Base-by-base conservation (phyloP, 208 protist genomes). In the Crithidia sp. region DNA sequence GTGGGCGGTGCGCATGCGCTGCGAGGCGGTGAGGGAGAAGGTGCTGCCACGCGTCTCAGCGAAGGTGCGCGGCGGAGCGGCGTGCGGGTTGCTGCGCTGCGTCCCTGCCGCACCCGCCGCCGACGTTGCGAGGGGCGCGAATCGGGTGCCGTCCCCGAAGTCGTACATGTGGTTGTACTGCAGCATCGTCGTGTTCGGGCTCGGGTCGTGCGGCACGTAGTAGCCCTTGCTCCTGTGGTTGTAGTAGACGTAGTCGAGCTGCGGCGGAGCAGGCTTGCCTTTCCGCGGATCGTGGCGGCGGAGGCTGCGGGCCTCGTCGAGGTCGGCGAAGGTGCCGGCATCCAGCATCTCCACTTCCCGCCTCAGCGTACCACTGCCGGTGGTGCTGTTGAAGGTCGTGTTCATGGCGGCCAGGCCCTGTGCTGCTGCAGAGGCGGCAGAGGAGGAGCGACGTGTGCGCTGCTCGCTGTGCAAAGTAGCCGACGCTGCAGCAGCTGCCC, bases 111-210 rank as follows among this genome's bases (percentile, higher is more conserved):
- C n/a, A 54, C 44, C 10, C 5, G 4, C 7, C 57, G 44, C 40
- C 13, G 70, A 60, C 41, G 64, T 66, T 2, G 54, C 7, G 10
- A 50, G 44, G n/a, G 75, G 60, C 54, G 69, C 52, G 69, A 95
- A 91, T 47, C 91, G 88, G 13, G 91, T 90, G 60, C 91, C 91
- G 58, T 92, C 87, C 43, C 78, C 84, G 81, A 88, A 96, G 68
- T 86, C 83, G 81, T 87, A 96, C 74, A 94, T 78, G 60, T 96
- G 89, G 58, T 96, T 94, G 79, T 96, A 96, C 45, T 88, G 83
- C 41, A 96, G 75, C 56, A 86, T 84, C 14, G 79, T 40, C 2
- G 79, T 83, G 71, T 86, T 77, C 3, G 80, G 67, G 17, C 71
- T 68, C 19, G 77, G 79, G 58, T 93, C 84, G 45, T 86, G 82